Conservation (phyloP, 805 yeast genomes). For the Kodamaea kakaduensis region DNA sequence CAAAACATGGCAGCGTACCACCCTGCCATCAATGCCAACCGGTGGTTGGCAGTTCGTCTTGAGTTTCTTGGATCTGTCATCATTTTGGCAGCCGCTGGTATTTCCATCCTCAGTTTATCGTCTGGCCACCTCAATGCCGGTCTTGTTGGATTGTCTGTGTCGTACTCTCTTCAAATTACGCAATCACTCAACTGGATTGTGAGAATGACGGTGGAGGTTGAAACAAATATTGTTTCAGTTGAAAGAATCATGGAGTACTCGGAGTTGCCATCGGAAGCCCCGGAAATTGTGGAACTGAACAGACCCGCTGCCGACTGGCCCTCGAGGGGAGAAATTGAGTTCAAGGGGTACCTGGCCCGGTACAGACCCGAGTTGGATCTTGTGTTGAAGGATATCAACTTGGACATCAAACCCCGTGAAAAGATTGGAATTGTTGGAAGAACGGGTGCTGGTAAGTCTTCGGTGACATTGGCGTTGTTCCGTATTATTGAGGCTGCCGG, state of each 20-base stretch:
- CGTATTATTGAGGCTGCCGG: conserved; percentile 39
- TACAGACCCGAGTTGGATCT: conserved; percentile 44
- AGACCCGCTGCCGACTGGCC: conserved; percentile 55
- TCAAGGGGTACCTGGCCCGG: conserved; percentile 37
- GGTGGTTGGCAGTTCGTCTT: conserved; percentile 96
- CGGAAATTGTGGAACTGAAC: conserved; percentile 54
- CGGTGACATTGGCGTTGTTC: conserved; percentile 41
- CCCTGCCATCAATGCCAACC: conserved; percentile 87
- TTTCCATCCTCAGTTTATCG: conserved; percentile 66
- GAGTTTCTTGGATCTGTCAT: conserved; percentile 89
- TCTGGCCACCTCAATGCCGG: conserved; percentile 80
- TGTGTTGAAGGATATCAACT: conserved; percentile 37
- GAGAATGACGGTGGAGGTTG: conserved; percentile 97
- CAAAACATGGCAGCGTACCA: conserved; percentile 87
- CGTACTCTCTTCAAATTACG: conserved; percentile 90
- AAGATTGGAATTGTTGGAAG: conserved; percentile 45
- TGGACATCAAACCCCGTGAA: conserved; percentile 35
- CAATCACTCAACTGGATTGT: conserved; percentile 96
- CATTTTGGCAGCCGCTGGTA: conserved; percentile 79
- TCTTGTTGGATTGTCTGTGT: conserved; percentile 86
- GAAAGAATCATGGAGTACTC: conserved; percentile 92
- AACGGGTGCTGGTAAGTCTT: conserved; percentile 46
- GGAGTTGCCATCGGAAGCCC: conserved; percentile 78
- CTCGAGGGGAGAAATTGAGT: conserved; percentile 31
- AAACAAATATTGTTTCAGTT: conserved; percentile 93